Evolutionary conservation across 2,329 filamentous ascomycete genomes (phyloP), one percentile per base, ranked within the genome.

Genomic region (Verticillium longisporum): DNA sequence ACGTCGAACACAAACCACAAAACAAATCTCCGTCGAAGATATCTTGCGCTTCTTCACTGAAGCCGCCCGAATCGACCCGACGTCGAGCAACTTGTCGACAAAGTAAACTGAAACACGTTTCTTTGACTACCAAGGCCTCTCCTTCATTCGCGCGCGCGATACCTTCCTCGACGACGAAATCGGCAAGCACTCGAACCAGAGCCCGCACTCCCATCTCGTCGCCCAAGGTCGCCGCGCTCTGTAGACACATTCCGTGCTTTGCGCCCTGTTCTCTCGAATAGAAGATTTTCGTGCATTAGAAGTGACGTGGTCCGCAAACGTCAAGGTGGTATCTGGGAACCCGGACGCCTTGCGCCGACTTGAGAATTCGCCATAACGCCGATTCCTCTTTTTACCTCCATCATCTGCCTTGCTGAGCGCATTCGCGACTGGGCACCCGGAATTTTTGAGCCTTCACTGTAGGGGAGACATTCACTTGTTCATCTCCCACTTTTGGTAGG

Each of bases 381-480:
- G 45, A 50, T 50, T 50, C 45, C n/a, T n/a, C 3, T 21, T 15
- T n/a, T 50, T 18, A 50, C 9, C 45, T 50, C 45, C 45, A 21
- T 26, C 45, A n/a, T 50, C 45, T 50, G 45, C n/a, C 45, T 18
- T 50, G 45, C 18, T 18, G 18, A 50, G 18, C 45, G 45, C 45
- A 21, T 1, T 21, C 45, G 45, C 45, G 45, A 18, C n/a, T 10
- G 1, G n/a, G 45, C 45, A 50, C 10, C 34, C 45, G n/a, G 45
- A 26, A 41, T 50, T 54, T 54, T 67, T 70, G 72, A 73, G 72
- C 76, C 76, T 71, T 64, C 65, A 67, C 73, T 77, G 77, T 79
- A 80, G 91, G 92, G 90, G 92, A 96, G 89, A 92, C 92, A 96
- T 97, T 97, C 78, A 88, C 76, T 97, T 96, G 92, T 96, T 92